Percentiles rank a stretch among this genome's conserved stretches.
These are phyloP conservation scores for Epichloe gansuensis DNA, from an alignment of 2,329 filamentous ascomycete species.

Conservation along the genomic window DNA sequence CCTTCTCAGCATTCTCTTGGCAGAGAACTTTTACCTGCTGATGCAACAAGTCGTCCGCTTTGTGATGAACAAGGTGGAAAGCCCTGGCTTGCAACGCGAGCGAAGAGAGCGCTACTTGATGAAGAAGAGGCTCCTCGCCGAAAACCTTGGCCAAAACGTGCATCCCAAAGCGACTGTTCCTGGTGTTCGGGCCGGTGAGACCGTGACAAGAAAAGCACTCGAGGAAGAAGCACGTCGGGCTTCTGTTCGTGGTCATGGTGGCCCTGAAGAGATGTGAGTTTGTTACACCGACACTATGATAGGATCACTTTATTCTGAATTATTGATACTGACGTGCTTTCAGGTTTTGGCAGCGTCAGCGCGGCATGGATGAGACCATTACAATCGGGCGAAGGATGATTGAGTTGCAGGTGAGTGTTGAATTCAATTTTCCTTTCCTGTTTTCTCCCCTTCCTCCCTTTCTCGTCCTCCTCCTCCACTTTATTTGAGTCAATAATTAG, in stretches of 20 bases:
- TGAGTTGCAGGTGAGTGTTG: constrained; percentile 25
- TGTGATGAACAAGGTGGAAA: constrained; percentile 70
- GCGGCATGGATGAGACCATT: constrained; percentile 44
- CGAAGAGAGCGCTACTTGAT: constrained; percentile 68
- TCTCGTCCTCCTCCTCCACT: no score
- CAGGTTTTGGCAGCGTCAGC: constrained; percentile 52
- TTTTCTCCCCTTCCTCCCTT: not conserved
- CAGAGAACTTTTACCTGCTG: constrained; percentile 82
- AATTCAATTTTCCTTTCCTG: not conserved
- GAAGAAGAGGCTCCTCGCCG: constrained; percentile 66
- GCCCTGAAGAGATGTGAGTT: constrained; percentile 39
- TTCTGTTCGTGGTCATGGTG: constrained; percentile 36
- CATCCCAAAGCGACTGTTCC: constrained; percentile 35
- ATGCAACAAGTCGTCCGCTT: constrained; percentile 61
- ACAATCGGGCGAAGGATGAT: constrained; percentile 44
- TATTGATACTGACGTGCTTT: not conserved
- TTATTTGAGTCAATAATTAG: no score
- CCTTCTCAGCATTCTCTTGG: constrained; percentile 68
- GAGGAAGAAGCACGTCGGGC: constrained; percentile 49
- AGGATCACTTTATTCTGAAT: not conserved
- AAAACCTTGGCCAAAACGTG: constrained; percentile 50
- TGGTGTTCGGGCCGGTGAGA: constrained; percentile 40
- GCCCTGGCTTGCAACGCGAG: constrained; percentile 75
- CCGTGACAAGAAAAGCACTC: constrained; percentile 51
- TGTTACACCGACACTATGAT: not conserved